Evolutionary conservation across 176 grass and related monocot genomes (phyloP), one percentile per base, ranked within the genome.

Genomic region (Secale cereale): DNA sequence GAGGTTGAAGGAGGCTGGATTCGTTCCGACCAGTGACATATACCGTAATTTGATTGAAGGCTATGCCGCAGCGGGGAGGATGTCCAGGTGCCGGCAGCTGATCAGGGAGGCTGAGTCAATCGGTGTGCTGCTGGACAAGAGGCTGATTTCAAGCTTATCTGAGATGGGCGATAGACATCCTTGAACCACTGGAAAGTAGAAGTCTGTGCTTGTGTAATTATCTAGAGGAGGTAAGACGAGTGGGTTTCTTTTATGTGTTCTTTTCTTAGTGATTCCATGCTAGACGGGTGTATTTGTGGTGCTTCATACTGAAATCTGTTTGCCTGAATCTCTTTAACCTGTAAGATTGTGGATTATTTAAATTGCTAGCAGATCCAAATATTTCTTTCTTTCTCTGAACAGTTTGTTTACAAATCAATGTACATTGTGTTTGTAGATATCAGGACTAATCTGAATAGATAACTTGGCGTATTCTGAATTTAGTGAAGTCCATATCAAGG

Each of bases 1-100:
- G 2, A 95, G 79, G 77, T 62, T 95, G 81, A 92, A 98, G 80
- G 96, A 94, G 59, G 87, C 89, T 6, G 96, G 96, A 2, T 95
- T 95, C n/a, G 27, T 70, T 35, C 93, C 91, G 2, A 91, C 86
- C 6, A 36, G 78, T 39, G 93, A 98, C 54, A 95, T 98, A 14
- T 98, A 95, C 41, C 31, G 65, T 22, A 36, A 48, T 59, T 28
- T 98, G 74, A 98, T 98, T 61, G 56, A 81, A 72, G 86, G 72
- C 25, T 92, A 92, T 76, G 88, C 83, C 41, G 59, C 16, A 57
- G 77, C 36, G 13, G 91, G 93, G 23, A 90, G 91, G 85, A 22
- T 73, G 82, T 87, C 87, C 19, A 98, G 84, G 60, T 98, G 96
- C 71, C 76, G 32, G 59, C 87, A 91, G 76, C 73, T 98, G 26